These are phyloP conservation scores for Tuber melanosporum DNA, from an alignment of 495 filamentous ascomycete genomes.

Conservation along the genomic window DNA sequence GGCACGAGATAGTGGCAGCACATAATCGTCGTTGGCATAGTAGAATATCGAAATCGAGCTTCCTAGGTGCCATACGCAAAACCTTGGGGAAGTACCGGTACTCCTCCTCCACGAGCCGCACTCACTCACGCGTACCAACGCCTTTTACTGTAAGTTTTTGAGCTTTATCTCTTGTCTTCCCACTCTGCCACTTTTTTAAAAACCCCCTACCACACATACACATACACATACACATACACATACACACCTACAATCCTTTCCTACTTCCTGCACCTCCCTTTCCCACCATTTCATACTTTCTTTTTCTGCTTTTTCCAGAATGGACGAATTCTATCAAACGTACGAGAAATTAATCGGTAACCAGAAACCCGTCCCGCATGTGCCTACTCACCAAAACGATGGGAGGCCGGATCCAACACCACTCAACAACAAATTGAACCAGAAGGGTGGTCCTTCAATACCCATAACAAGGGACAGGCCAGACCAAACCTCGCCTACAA, in stretches of 20 bases:
- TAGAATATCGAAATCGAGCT: constrained; percentile 12
- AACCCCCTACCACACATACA: constrained; percentile 14
- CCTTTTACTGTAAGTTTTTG: constrained; percentile 24
- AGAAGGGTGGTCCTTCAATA: constrained; percentile 1
- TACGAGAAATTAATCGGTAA: constrained; percentile 5
- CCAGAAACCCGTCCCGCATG: neutral
- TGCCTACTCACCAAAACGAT: constrained; percentile 8
- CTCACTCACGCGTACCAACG: constrained; percentile 25
- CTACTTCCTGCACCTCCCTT: neutral
- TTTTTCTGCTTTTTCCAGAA: neutral
- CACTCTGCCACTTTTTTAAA: constrained; percentile 7
- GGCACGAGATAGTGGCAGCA: constrained; percentile 6
- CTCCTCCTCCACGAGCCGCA: constrained; percentile 15
- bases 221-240: neutral
- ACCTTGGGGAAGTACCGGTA: constrained; percentile 20
- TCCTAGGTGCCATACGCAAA: constrained; percentile 28
- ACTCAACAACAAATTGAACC: constrained; percentile 1
- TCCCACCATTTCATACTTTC: neutral
- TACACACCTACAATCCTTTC: neutral
- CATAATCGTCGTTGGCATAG: constrained; percentile 1
- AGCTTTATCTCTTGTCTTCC: constrained; percentile 5
- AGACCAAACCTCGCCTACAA: constrained; percentile 8
- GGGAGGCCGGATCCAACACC: neutral
- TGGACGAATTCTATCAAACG: neutral
- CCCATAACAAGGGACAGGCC: neutral